These are phyloP conservation scores for Yamadazyma sp. DNA, from an alignment of 1,139 yeast genomes.

Conservation along the genomic window DNA sequence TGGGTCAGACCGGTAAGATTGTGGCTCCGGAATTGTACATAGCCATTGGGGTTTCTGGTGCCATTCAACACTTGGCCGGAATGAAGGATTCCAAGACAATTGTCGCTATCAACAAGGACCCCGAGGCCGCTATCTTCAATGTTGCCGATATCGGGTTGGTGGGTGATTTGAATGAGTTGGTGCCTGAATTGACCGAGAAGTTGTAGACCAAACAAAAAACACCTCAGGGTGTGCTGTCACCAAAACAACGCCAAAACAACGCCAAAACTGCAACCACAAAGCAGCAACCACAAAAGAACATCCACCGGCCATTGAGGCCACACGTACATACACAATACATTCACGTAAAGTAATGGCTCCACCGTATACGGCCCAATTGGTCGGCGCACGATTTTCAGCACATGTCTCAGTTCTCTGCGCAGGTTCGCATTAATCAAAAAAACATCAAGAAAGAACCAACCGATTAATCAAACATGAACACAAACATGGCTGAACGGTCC, in stretches of 20 bases:
- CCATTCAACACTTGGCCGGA: conserved; percentile 97
- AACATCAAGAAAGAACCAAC: not conserved
- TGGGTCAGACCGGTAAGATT: conserved; percentile 97
- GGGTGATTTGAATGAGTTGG: conserved; percentile 80
- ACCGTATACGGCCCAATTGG: no score
- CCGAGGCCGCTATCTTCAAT: conserved; percentile 91
- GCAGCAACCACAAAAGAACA: no score
- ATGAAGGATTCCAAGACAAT: conserved; percentile 95
- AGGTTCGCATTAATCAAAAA: not conserved
- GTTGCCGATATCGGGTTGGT: conserved; percentile 89
- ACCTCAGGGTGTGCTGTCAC: no score
- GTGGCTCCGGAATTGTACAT: conserved; percentile 94
- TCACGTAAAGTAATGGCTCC: no score
- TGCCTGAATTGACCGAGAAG: conserved; percentile 85
- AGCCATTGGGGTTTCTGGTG: conserved; percentile 95
- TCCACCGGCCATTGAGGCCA: no score
- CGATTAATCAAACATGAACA: not conserved
- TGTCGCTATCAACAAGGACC: conserved; percentile 93
- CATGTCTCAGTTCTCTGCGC: no score
- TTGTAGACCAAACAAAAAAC: no score
- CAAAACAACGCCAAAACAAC: no score
- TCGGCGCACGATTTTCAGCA: not conserved
- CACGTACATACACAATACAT: no score
- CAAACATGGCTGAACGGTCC: conserved; percentile 7
- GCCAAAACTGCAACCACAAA: no score